These are phyloP conservation scores for Hericium erinaceus DNA, from an alignment of 768 basidiomycete genomes.

Conservation along the genomic window DNA sequence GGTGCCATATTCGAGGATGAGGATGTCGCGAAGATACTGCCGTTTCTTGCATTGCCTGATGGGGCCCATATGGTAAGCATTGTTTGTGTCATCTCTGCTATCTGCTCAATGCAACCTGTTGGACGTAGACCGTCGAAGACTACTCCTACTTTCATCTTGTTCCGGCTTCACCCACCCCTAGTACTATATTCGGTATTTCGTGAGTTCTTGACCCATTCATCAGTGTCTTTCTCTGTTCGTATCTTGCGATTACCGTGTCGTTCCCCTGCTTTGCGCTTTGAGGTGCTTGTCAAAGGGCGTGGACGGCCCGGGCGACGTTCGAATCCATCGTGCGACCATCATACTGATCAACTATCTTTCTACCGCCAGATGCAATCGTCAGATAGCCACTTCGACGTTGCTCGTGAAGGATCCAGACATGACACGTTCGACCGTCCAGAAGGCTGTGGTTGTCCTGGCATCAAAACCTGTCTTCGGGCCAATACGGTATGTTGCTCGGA, in stretches of 20 bases:
- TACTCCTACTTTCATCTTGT: slow-evolving; percentile 95
- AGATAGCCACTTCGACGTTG: slow-evolving; percentile 74
- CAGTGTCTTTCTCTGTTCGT: background rate
- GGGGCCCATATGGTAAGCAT: slow-evolving; percentile 83
- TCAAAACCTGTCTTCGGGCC: slow-evolving; percentile 89
- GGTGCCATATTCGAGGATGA: slow-evolving; percentile 80
- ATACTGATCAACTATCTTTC: background rate
- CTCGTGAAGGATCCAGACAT: slow-evolving; percentile 77
- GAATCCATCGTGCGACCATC: background rate
- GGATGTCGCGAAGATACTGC: slow-evolving; percentile 75
- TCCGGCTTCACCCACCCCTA: slow-evolving; percentile 55
- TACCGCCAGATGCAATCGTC: slow-evolving; percentile 75
- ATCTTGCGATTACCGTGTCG: background rate
- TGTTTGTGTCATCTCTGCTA: background rate
- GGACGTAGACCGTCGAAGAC: slow-evolving; percentile 72
- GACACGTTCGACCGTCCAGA: slow-evolving; percentile 93
- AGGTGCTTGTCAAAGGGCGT: background rate
- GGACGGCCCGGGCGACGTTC: background rate
- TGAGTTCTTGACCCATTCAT: slow-evolving; percentile 28
- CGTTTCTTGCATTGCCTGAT: slow-evolving; percentile 94
- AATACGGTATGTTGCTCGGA: slow-evolving; percentile 48
- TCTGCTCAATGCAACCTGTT: background rate
- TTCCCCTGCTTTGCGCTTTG: no score
- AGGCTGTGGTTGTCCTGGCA: slow-evolving; percentile 91
- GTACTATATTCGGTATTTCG: slow-evolving; percentile 95